A percentile compares a stretch with the other conserved stretches of the same genome.
Evolutionary conservation across 2,329 filamentous ascomycete species (phyloP).

Genomic region (Colletotrichum spinosum): DNA sequence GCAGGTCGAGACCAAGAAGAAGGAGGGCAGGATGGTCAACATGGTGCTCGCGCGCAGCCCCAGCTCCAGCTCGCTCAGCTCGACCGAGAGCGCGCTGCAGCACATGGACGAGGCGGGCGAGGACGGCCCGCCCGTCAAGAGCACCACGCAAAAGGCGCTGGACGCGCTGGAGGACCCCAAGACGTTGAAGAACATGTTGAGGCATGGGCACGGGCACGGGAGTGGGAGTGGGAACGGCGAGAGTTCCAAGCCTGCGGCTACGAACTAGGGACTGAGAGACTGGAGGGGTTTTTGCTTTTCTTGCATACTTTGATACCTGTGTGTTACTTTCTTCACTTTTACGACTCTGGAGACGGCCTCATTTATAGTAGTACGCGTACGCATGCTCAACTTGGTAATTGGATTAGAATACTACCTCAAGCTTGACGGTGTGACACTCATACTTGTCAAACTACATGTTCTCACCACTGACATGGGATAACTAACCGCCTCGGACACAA

Average conservation of each 20-base stretch:
- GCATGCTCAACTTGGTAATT: background rate
- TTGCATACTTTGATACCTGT: slow-evolving; percentile 25
- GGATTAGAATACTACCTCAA: no score
- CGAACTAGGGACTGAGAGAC: background rate
- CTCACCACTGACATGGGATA: no score
- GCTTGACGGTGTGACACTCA: no score
- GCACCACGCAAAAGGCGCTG: slow-evolving; percentile 63
- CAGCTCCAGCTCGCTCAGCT: slow-evolving; percentile 54
- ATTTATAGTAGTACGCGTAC: no score
- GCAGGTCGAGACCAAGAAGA: slow-evolving; percentile 81
- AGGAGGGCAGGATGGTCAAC: slow-evolving; percentile 61
- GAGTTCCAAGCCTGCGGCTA: slow-evolving; percentile 13
- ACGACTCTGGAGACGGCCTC: no score
- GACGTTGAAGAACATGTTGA: slow-evolving; percentile 52
- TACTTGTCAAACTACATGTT: no score
- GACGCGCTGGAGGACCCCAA: slow-evolving; percentile 64
- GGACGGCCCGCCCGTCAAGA: slow-evolving; percentile 51
- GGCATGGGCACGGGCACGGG: background rate
- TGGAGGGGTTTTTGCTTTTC: slow-evolving; percentile 2
- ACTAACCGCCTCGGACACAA: background rate
- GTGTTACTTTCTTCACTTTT: background rate
- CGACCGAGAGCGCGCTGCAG: slow-evolving; percentile 64
- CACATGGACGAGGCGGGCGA: slow-evolving; percentile 55
- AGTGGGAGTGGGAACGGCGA: slow-evolving; percentile 6
- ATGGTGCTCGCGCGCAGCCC: slow-evolving; percentile 69